Base-by-base conservation (phyloP, 495 filamentous ascomycete genomes). In the Recurvomyces mirabilis region DNA sequence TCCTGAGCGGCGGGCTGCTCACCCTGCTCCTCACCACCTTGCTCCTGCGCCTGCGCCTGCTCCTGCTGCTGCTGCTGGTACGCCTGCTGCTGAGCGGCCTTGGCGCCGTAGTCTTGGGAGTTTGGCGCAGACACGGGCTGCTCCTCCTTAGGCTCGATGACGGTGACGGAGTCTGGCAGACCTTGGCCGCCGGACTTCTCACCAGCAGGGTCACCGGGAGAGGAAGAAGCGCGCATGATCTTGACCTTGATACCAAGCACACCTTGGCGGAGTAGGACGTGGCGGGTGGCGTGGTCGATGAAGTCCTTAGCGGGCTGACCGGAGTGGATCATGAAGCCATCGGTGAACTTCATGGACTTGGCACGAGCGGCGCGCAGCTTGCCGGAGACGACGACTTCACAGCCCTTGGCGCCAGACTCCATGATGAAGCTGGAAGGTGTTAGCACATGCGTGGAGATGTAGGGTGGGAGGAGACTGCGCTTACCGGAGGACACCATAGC, bases 271-370 rank as follows among this genome's bases (percentile, higher is more conserved):
- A 98, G 87, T 47, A 98, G 87, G 55, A 98, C 91, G 84, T 98
- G 91, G 58, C 91, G 89, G 58, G 87, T 94, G 51, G 91, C 93
- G 61, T 71, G 77, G 76, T 98, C 91, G 69, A 98, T 98, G 76
- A 98, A 98, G 72, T 98, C 91, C 71, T 91, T 88, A 59, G 91
- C 93, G 57, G 91, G 91, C 65, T 96, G 91, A 73, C 91, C 91
- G 64, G 91, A 96, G 84, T 98, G 91, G 76, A 98, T 98, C 91
- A 98, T 98, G 86, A 98, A 98, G 62, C 91, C 91, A 67, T 98
- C 91, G 65, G 91, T 98, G 80, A 98, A 98, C 79, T 98, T 98
- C 91, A 98, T 98, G 75, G 78, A 84, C 84, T 98, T 98, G 65
- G 91, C 91, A 76, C 91, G 84, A 58, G 91, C 91, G 69, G 91